Evolutionary conservation across 2,329 filamentous ascomycete species (phyloP).

Genomic region (Mycosphaerelloides madeirae): DNA sequence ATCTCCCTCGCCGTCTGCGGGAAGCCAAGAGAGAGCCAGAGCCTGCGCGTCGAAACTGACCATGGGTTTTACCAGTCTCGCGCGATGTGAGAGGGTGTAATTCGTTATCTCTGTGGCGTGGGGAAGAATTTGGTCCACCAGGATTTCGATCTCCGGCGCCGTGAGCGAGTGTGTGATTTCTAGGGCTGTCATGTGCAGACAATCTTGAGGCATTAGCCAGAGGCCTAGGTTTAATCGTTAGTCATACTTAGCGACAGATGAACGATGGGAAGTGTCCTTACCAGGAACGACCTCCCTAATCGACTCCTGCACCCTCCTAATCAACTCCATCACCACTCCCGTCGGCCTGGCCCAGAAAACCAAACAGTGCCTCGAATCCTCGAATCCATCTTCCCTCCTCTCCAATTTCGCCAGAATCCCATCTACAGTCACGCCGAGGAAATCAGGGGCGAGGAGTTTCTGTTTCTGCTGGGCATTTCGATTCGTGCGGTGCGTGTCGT

Average conservation of each 20-base stretch:
- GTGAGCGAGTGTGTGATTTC: constrained; percentile 81
- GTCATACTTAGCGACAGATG: too few relatives aligned
- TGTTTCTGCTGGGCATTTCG: constrained; percentile 72
- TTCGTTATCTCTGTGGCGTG: constrained; percentile 53
- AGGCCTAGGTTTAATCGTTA: constrained; percentile 60
- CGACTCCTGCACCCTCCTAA: constrained; percentile 63
- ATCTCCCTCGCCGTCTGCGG: constrained; percentile 68
- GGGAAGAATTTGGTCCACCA: constrained; percentile 56
- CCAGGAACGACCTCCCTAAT: constrained; percentile 58
- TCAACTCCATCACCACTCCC: constrained; percentile 61
- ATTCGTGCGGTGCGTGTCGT: constrained; percentile 66
- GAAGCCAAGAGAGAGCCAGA: constrained; percentile 80
- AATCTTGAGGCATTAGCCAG: constrained; percentile 81
- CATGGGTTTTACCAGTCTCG: constrained; percentile 74
- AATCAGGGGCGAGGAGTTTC: constrained; percentile 65
- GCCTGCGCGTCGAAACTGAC: constrained; percentile 82
- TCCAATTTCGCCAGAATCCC: constrained; percentile 67
- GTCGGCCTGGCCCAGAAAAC: constrained; percentile 87
- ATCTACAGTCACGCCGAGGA: constrained; percentile 69
- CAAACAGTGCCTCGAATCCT: constrained; percentile 74
- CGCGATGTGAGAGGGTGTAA: constrained; percentile 61
- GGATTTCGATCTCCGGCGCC: constrained; percentile 58
- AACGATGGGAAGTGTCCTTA: too few relatives aligned
- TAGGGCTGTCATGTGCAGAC: constrained; percentile 79
- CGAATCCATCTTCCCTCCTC: constrained; percentile 61